Evolutionary conservation across 257 asterid genomes (phyloP), one percentile per base, ranked within the genome.

Genomic region (Lantana camara): DNA sequence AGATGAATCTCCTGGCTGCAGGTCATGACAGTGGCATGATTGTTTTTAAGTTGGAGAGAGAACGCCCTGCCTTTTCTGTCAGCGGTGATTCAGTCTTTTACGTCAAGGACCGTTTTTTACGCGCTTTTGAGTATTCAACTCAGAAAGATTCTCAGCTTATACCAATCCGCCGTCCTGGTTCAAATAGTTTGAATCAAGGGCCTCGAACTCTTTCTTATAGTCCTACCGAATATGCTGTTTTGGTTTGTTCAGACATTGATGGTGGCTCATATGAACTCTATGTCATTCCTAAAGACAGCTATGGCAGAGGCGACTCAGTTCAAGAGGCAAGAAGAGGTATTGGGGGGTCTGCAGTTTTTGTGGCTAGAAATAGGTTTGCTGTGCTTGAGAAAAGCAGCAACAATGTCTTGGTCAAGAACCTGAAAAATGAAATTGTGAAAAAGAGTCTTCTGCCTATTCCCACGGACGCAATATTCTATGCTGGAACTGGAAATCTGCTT

Each of bases 21-120:
- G 99, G 99, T 66, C 97, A 94, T 75, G 99, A 94, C 48, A 94
- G 96, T 73, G 99, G 99, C 63, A 86, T 94, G 97, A 88, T 94
- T 57, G 97, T 94, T 13, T 94, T 86, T 57, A 94, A 94, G 74
- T 61, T 94, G 77, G 97, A 94, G 78, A 83, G 99, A 80, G 99
- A 94, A 46, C 95, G 99, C 1, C 96, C 96, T 53, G 99, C 99
- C 49, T 94, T 82, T 73, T 93, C 88, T 60, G 78, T 90, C 40
- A 86, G 86, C 24, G 87, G 81, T 30, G 97, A 90, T 66, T 81
- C 96, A 20, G 64, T 90, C 70, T 84, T 85, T 65, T 93, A 87
- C 76, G 95, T 86, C 38, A 93, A 84, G 82, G 97, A 90, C 47
- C 75, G 99, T 23, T 93, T 90, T 73, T 69, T 93, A 23, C 96